phyloP scores from a whole-genome alignment of 1,284 basidiomycete genomes.

The Chondrostereum purpureum region DNA sequence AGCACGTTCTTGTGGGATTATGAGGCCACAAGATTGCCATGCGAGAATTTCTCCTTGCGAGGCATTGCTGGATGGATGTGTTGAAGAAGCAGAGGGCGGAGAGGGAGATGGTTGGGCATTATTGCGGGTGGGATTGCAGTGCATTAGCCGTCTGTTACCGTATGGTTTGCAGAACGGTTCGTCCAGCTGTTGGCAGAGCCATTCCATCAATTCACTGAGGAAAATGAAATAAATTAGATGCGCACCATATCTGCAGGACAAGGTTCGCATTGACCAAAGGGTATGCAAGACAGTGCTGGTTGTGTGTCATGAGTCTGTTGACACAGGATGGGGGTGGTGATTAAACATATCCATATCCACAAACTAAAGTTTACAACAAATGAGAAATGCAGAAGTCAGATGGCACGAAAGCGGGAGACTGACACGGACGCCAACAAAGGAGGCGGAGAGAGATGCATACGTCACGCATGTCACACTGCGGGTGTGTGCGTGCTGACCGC shows the following conservation, averaged over 20 bases:
- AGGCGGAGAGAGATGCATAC: neutral
- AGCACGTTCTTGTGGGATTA: slow-evolving; percentile 66
- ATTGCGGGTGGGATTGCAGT: slow-evolving; percentile 44
- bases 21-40: slow-evolving; percentile 87
- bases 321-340: neutral
- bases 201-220: slow-evolving; percentile 5
- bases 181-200: slow-evolving; percentile 52
- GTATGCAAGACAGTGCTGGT: slow-evolving; percentile 40
- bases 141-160: slow-evolving; percentile 81
- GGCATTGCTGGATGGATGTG: slow-evolving; percentile 15
- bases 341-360: too few species aligned
- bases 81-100: too few species aligned
- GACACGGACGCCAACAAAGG: slow-evolving; percentile 4
- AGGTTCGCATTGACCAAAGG: slow-evolving; percentile 77
- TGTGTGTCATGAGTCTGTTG: slow-evolving; percentile 4
- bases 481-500: too few species aligned
- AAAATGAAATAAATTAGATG: slow-evolving; percentile 14
- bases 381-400: too few species aligned
- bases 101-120: slow-evolving; percentile 9
- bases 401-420: too few species aligned
- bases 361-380: too few species aligned
- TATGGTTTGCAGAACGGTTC: slow-evolving; percentile 90
- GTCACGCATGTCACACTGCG: too few species aligned
- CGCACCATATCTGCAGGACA: slow-evolving; percentile 76
- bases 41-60: slow-evolving; percentile 66